These are phyloP conservation scores for Vanrija sp. DNA, from an alignment of 1,284 basidiomycete species.

Conservation along the genomic window DNA sequence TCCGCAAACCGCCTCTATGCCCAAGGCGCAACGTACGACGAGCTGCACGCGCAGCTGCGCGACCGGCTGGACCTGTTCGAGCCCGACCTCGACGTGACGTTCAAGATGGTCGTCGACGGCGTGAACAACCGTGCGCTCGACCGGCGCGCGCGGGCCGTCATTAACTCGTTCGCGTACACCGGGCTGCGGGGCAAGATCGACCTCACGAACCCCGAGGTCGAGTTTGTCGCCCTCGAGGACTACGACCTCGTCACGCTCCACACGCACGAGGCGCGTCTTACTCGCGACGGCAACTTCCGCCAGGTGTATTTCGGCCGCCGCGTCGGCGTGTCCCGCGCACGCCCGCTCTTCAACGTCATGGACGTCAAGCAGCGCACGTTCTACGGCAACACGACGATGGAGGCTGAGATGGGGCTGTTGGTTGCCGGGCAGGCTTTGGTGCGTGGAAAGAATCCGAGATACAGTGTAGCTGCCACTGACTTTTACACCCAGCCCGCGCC, in stretches of 20 bases:
- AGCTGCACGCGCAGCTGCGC: conserved; percentile 62
- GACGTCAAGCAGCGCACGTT: conserved; percentile 87
- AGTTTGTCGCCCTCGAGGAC: conserved; percentile 82
- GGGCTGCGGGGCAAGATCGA: conserved; percentile 72
- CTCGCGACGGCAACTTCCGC: conserved; percentile 62
- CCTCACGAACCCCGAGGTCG: conserved; percentile 75
- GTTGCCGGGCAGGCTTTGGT: conserved; percentile 96
- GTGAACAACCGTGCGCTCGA: conserved; percentile 54
- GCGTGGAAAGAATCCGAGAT: conserved; percentile 3
- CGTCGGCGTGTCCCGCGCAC: conserved; percentile 70
- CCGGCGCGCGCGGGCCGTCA: conserved; percentile 52
- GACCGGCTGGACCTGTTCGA: conserved; percentile 57
- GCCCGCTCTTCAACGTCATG: conserved; percentile 64
- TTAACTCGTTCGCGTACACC: conserved; percentile 76
- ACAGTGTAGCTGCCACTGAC: background rate
- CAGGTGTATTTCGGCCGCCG: conserved; percentile 78
- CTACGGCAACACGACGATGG: conserved; percentile 98
- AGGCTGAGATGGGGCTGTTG: conserved; percentile 85
- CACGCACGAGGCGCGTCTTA: conserved; percentile 21
- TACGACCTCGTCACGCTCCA: conserved; percentile 48
- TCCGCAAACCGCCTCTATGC: conserved; percentile 73
- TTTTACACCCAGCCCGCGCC: conserved; percentile 61
- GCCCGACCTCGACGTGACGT: conserved; percentile 64
- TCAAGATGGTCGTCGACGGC: conserved; percentile 73
- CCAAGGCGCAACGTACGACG: conserved; percentile 60